Evolutionary conservation across 2,329 filamentous ascomycete species (phyloP).

Genomic region (Epichloe sibirici): DNA sequence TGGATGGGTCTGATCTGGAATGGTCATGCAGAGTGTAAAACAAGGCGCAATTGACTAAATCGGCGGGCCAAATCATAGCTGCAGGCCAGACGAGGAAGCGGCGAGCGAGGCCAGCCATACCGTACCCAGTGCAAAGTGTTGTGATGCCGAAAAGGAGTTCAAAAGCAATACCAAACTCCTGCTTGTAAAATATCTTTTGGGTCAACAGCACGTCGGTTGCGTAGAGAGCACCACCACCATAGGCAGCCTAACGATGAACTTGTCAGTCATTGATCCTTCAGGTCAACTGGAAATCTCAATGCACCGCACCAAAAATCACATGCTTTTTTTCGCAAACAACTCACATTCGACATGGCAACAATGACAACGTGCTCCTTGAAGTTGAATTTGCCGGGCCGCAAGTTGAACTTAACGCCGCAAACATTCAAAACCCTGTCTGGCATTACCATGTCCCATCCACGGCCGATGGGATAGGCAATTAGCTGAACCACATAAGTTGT

Average conservation of each 20-base stretch:
- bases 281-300: background rate
- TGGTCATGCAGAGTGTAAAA: constrained; percentile 37
- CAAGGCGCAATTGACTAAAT: constrained; percentile 40
- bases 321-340: constrained; percentile 11
- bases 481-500: constrained; percentile 52
- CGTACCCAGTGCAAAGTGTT: constrained; percentile 45
- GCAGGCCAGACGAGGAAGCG: constrained; percentile 42
- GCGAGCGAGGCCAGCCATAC: constrained; percentile 40
- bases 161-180: constrained; percentile 42
- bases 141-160: constrained; percentile 42
- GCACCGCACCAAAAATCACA: background rate
- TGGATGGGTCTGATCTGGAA: constrained; percentile 32
- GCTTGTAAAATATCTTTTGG: constrained; percentile 44
- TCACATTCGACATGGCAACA: constrained; percentile 52
- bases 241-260: constrained; percentile 31
- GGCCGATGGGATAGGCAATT: constrained; percentile 46
- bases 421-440: constrained; percentile 39
- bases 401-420: constrained; percentile 41
- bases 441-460: constrained; percentile 42
- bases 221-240: constrained; percentile 45
- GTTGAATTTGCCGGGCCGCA: constrained; percentile 46
- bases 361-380: constrained; percentile 51
- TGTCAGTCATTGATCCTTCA: background rate
- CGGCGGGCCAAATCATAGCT: constrained; percentile 46
- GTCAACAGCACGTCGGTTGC: constrained; percentile 38